Conservation (phyloP, 169 alveolate genomes). For the Eimeria necatrix region DNA sequence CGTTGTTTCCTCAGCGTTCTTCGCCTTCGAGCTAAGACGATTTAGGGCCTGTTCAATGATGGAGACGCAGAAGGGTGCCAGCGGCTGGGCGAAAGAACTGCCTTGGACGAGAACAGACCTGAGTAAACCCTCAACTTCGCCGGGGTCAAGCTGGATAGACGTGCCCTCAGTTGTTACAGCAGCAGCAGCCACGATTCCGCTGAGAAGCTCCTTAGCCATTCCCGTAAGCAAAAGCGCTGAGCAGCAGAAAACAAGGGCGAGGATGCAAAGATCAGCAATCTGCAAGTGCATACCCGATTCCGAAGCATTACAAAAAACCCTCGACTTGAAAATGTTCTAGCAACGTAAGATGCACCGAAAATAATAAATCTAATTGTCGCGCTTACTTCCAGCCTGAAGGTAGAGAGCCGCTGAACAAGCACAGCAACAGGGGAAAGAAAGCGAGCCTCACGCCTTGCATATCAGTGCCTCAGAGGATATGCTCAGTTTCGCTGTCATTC, state of each 20-base stretch:
- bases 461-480: too few relatives aligned
- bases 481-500: too few relatives aligned
- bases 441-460: not conserved
- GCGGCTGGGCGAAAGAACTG: constrained; percentile 44
- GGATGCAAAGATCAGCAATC: not conserved
- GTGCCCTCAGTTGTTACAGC: not conserved
- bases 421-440: not conserved
- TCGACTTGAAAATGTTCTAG: not conserved
- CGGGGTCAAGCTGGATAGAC: not conserved
- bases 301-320: too few relatives aligned
- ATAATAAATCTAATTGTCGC: too few relatives aligned
- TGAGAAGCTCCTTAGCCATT: constrained; percentile 42
- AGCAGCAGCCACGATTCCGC: not conserved
- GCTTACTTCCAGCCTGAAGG: constrained; percentile 42
- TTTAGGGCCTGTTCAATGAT: not conserved
- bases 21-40: not conserved
- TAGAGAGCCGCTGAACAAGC: constrained; percentile 30
- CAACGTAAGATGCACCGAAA: not conserved
- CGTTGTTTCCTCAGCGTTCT: not conserved
- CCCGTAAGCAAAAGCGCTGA: constrained; percentile 38
- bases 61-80: constrained; percentile 28
- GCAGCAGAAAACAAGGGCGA: not conserved
- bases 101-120: constrained; percentile 40
- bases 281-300: not conserved
- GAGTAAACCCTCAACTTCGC: not conserved